Evolutionary conservation across 805 yeast genomes (phyloP).

Genomic region (Candida argentea): DNA sequence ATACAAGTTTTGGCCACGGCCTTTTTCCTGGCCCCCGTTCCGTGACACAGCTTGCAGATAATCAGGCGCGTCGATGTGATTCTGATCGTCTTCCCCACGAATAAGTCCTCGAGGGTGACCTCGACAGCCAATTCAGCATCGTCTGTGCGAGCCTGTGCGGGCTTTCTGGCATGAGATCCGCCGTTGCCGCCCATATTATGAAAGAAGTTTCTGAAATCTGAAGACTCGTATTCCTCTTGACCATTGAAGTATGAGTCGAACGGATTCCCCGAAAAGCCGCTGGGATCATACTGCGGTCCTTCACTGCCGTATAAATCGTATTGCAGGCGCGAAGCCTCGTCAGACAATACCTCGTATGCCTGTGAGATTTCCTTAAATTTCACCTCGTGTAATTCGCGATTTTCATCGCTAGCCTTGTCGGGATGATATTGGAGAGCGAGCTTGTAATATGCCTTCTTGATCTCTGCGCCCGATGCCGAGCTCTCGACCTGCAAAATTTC

Average conservation of each 20-base stretch:
- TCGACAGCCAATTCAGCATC: constrained; percentile 61
- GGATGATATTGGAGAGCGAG: constrained; percentile 83
- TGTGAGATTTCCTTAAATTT: constrained; percentile 75
- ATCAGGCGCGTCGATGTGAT: constrained; percentile 62
- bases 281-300: constrained; percentile 7
- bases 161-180: constrained; percentile 8
- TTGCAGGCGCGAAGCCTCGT: constrained; percentile 48
- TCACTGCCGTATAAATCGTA: constrained; percentile 50
- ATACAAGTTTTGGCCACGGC: constrained; percentile 50
- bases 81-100: constrained; percentile 71
- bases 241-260: constrained; percentile 22
- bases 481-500: constrained; percentile 60
- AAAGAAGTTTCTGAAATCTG: constrained; percentile 69
- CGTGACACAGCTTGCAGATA: constrained; percentile 64
- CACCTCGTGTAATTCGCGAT: constrained; percentile 59
- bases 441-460: constrained; percentile 75
- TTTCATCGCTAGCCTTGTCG: constrained; percentile 66
- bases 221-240: constrained; percentile 46
- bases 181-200: constrained; percentile 29
- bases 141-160: constrained; percentile 35
- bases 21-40: constrained; percentile 60
- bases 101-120: constrained; percentile 63
- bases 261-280: constrained; percentile 25
- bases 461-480: constrained; percentile 59
- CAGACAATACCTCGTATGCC: constrained; percentile 77